Evolutionary conservation across 148 eudicot genomes (phyloP).

Genomic region (Rhododendron henanense): DNA sequence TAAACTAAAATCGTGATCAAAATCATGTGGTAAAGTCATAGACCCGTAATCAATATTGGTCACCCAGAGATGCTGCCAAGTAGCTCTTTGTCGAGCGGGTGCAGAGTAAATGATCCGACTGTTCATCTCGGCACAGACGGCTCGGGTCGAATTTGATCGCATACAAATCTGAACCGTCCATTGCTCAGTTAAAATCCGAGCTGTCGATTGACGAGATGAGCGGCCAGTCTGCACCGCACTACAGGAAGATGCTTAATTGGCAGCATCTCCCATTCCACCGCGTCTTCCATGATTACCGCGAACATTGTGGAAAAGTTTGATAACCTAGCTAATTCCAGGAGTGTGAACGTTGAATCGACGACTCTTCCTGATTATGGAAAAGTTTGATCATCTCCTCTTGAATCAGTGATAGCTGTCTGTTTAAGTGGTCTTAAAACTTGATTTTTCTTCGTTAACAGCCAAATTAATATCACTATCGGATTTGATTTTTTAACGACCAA

Average conservation of each 20-base stretch:
- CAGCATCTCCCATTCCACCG: background rate
- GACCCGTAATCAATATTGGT: background rate
- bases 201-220: too few species aligned
- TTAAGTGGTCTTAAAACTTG: background rate
- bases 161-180: too few species aligned
- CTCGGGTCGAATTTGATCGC: accelerated
- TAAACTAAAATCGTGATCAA: background rate
- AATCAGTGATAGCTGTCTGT: background rate
- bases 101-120: too few species aligned
- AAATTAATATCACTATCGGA: background rate
- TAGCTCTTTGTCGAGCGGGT: too few species aligned
- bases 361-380: background rate
- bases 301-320: background rate
- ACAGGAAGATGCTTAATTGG: too few species aligned
- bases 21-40: background rate
- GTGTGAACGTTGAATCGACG: background rate
- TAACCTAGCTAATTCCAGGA: background rate
- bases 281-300: background rate
- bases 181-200: too few species aligned
- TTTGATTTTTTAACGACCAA: slow-evolving; percentile 3
- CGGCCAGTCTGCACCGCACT: too few species aligned
- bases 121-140: too few species aligned
- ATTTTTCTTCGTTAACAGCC: background rate
- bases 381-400: background rate
- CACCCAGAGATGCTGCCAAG: too few species aligned